phyloP scores from a whole-genome alignment of 2,329 filamentous ascomycete species.

The Fusarium foetens region DNA sequence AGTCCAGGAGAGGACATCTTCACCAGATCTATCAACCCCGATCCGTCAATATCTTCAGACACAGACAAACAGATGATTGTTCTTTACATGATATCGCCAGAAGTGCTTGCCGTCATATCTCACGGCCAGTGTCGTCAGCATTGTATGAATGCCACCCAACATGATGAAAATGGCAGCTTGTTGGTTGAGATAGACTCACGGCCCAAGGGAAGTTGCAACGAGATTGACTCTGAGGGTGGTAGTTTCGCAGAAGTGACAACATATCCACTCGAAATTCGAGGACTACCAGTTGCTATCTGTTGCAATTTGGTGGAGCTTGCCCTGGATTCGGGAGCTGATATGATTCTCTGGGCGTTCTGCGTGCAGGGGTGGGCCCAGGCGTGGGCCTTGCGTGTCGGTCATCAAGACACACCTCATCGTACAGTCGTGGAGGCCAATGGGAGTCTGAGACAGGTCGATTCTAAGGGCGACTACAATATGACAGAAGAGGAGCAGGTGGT shows the following conservation, averaged over 20 bases:
- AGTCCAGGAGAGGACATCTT: slow-evolving; percentile 1
- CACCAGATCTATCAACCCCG: neutral
- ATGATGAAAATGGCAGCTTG: slow-evolving; percentile 7
- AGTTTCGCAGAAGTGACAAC: slow-evolving; percentile 19
- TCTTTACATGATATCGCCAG: slow-evolving; percentile 69
- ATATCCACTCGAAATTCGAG: slow-evolving; percentile 48
- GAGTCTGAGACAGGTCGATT: slow-evolving; percentile 47
- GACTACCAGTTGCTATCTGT: slow-evolving; percentile 47
- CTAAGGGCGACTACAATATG: slow-evolving; percentile 48
- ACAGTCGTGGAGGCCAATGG: slow-evolving; percentile 46
- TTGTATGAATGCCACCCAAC: neutral
- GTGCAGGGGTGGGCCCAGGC: slow-evolving; percentile 48
- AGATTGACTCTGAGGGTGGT: slow-evolving; percentile 34
- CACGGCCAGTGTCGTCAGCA: slow-evolving; percentile 17
- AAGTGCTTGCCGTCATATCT: slow-evolving; percentile 58
- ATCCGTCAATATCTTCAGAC: slow-evolving; percentile 10
- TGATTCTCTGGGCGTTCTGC: slow-evolving; percentile 51
- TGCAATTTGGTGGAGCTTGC: slow-evolving; percentile 48
- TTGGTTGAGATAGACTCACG: slow-evolving; percentile 34
- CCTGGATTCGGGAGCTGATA: slow-evolving; percentile 47
- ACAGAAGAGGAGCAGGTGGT: slow-evolving; percentile 14
- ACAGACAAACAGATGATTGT: slow-evolving; percentile 57
- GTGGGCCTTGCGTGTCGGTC: slow-evolving; percentile 47
- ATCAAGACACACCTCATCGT: slow-evolving; percentile 24
- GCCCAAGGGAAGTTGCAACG: slow-evolving; percentile 34